These are phyloP conservation scores for Solanum rostratum DNA, from an alignment of 257 asterid species.

Conservation along the genomic window DNA sequence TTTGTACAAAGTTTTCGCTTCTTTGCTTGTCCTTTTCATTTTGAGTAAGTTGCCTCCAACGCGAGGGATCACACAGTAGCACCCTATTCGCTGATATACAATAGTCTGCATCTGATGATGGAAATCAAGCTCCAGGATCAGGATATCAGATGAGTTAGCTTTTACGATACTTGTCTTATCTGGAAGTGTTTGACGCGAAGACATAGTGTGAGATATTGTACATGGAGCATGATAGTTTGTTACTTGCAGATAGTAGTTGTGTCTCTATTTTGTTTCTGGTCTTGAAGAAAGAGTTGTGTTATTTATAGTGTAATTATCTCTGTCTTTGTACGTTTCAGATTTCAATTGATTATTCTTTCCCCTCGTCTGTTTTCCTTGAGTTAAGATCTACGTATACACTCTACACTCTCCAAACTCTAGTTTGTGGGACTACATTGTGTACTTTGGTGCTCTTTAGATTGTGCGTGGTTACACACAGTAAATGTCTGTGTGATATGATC, in stretches of 20 bases:
- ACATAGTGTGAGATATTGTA: background rate
- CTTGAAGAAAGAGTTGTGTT: background rate
- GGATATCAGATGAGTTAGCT: conserved; percentile 4
- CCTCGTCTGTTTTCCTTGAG: background rate
- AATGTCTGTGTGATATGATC: too few species aligned
- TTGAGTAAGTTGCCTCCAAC: conserved; percentile 93
- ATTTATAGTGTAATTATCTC: background rate
- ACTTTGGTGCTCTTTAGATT: background rate
- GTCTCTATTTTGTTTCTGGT: background rate
- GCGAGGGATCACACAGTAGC: conserved; percentile 85
- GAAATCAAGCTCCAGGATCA: background rate
- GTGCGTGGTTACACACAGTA: too few species aligned
- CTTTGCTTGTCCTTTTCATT: conserved; percentile 86
- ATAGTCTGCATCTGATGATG: background rate
- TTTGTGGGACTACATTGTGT: background rate
- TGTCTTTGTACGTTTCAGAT: background rate
- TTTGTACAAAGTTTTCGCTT: too few species aligned
- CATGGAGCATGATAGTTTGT: background rate
- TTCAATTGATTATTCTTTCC: background rate
- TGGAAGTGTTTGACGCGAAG: background rate
- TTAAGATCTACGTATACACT: background rate
- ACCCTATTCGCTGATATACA: conserved; percentile 61
- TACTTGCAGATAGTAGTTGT: background rate
- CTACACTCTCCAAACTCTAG: background rate
- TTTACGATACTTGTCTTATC: conserved; percentile 1